Base-by-base conservation (phyloP, 192 early-diverging fungal species). In the Paraglomus occultum region DNA sequence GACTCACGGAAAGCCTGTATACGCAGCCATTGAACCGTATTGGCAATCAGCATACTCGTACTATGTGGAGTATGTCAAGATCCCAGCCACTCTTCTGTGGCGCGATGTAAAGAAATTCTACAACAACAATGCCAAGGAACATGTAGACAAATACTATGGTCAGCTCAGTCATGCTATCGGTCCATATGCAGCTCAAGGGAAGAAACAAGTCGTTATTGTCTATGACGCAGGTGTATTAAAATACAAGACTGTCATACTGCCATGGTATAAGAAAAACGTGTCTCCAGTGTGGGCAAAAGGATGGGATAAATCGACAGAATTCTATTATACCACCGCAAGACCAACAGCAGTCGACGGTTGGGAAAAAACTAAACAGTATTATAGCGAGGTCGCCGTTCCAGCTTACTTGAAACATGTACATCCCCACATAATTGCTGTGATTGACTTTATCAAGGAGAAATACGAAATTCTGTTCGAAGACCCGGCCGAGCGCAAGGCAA, bases 1-100 rank as follows among this genome's bases (percentile, higher is more conserved):
- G 42, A 14, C 31, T 40, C 64, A 51, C 43, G 64, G 48, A 6
- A 66, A 66, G 51, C 31, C 50, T 40, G 15, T 51, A 6, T 23
- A 51, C 11, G 49, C 49, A 38, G 15, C 23, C 3, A 12, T 50
- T 42, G 31, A 51, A 43, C 64, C 64, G 20, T n/a, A 66, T 40
- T 31, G 50, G n/a, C 31, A 51, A 6, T 7, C 4, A 9, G 49
- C 49, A 10, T 51, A 51, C 9, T 47, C 39, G 12, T 52, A 39
- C 8, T 51, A 47, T 51, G 8, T 51, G 7, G 64, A 65, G 51
- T 51, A 51, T 65, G 31, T 65, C 10, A 51, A 65, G 49, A n/a
- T 3, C 38, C 64, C 64, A 10, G 23, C 49, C 44, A 9, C 12
- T 9, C n/a, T 40, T 14, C n/a, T 31, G 4, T 5, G 31, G 14